Evolutionary conservation across 1,284 basidiomycete species (phyloP), one percentile per base, ranked within the genome.

Genomic region (Hemileia vastatrix): DNA sequence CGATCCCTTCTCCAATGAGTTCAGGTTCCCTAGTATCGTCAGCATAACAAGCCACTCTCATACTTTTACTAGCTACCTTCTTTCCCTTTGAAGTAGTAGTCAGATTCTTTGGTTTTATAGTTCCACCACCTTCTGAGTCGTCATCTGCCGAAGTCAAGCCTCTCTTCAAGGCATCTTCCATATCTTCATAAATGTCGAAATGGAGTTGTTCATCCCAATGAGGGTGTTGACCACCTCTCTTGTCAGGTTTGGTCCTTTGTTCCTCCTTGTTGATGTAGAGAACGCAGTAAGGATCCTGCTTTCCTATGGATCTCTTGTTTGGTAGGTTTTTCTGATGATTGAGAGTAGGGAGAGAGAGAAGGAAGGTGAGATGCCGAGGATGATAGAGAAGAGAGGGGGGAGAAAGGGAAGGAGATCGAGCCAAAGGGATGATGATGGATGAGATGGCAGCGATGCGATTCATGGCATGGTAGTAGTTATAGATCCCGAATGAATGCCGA

Each of bases 191-290:
- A 64, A 98, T 81, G 33, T 86, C 86, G 77, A 97, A 98, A 51
- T 95, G 86, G 68, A 98, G 81, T 78, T 99, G 94, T 73, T 95
- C 91, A 76, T 99, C 94, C 93, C 95, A 98, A 76, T 90, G 88
- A 6, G 94, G 95, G 76, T 95, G 91, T 76, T 98, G 94, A 3
- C 94, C 95, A 57, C 95, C 94, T 45, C 90, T 86, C 75, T 90
- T 93, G 77, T 97, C 88, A 6, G 91, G 84, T 76, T 88, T 88
- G 27, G 93, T 92, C 55, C 86, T 83, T 60, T 85, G 83, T 72
- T 85, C 92, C 76, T 90, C 84, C 51, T 84, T 83, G 70, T 88
- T 87, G 63, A 92, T 80, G 4, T 81, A 79, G 40, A 96, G 81
- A 23, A 86, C 80, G 71, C 90, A 94, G 77, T 93, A 98, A 0